These are phyloP conservation scores for Amauroascus niger DNA, from an alignment of 2,329 filamentous ascomycete genomes.

Conservation along the genomic window DNA sequence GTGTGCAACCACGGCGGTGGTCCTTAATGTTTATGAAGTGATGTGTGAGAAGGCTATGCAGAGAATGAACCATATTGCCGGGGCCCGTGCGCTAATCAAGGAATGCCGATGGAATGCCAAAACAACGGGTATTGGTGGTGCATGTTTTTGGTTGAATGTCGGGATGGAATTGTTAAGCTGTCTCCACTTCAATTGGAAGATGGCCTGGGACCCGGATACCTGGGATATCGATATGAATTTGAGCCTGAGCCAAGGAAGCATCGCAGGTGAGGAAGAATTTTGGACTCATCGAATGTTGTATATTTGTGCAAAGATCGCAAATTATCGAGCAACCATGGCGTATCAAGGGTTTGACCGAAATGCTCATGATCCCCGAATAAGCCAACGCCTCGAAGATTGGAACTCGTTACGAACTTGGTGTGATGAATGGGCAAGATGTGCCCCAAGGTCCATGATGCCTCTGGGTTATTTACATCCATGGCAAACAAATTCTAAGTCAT, in stretches of 20 bases:
- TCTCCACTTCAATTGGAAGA: conserved; percentile 74
- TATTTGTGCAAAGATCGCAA: conserved; percentile 75
- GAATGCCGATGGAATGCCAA: conserved; percentile 82
- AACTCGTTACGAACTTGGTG: conserved; percentile 67
- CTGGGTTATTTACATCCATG: conserved; percentile 64
- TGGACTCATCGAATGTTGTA: conserved; percentile 89
- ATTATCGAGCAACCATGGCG: conserved; percentile 65
- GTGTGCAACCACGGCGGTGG: conserved; percentile 77
- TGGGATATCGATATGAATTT: conserved; percentile 82
- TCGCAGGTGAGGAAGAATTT: conserved; percentile 59
- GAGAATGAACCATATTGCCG: conserved; percentile 82
- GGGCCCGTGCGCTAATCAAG: conserved; percentile 73
- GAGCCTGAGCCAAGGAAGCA: conserved; percentile 42
- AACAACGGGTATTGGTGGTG: conserved; percentile 66
- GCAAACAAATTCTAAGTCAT: conserved; percentile 58
- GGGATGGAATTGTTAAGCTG: conserved; percentile 85
- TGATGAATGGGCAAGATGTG: conserved; percentile 67
- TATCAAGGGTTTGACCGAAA: conserved; percentile 50
- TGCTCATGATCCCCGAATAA: conserved; percentile 51
- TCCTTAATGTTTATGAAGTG: conserved; percentile 85
- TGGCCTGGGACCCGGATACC: conserved; percentile 79
- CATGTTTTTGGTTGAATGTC: conserved; percentile 92
- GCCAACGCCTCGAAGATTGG: conserved; percentile 66
- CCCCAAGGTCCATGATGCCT: conserved; percentile 79
- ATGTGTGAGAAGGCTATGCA: conserved; percentile 73